Base-by-base conservation (phyloP, 2,329 filamentous ascomycete species). In the Aureobasidium namibiae region DNA sequence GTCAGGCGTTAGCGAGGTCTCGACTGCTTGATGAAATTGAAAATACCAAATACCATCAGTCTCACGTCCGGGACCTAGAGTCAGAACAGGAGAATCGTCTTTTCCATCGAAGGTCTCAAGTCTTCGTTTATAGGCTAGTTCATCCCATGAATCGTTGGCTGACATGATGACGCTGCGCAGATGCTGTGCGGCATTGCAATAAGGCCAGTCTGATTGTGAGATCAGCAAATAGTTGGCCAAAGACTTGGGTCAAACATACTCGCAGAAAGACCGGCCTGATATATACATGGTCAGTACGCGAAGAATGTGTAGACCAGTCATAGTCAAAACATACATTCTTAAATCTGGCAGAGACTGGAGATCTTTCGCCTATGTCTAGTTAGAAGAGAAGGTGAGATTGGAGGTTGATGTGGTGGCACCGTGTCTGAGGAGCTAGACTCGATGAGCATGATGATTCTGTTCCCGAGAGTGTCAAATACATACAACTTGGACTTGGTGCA, bases 401-500 rank as follows among this genome's bases (percentile, higher is more conserved):
- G 33, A n/a, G 2, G 2, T 31, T 9, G 16, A 21, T 8, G 7
- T 9, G 14, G 7, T 31, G 46, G 13, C 49, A 60, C 71, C 71
- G 62, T 73, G 71, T 23, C 71, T 66, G 18, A 73, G 67, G 21
- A 63, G 62, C 60, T 63, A 39, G 7, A 21, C 1, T 6, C 9
- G 2, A 21, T 64, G 13, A 62, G 57, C 23, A 29, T 16, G 8
- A 5, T 34, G 42, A 41, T 23, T 9, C 3, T 13, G 4, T 26
- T 18, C 13, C 36, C 3, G 23, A 21, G 36, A 24, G 16, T 33
- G 24, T n/a, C 3, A 14, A 2, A 59, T 39, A 70, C 80, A 68
- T 70, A 86, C 81, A 67, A 97, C 81, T 76, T 99, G 94, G 52
- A 97, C 94, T 61, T 94, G 84, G 71, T 94, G 88, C 36, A 99